Percentiles rank a stretch among this genome's conserved stretches.
Conservation (phyloP, 2,329 filamentous ascomycete species). For the Colletotrichum echinochloae region DNA sequence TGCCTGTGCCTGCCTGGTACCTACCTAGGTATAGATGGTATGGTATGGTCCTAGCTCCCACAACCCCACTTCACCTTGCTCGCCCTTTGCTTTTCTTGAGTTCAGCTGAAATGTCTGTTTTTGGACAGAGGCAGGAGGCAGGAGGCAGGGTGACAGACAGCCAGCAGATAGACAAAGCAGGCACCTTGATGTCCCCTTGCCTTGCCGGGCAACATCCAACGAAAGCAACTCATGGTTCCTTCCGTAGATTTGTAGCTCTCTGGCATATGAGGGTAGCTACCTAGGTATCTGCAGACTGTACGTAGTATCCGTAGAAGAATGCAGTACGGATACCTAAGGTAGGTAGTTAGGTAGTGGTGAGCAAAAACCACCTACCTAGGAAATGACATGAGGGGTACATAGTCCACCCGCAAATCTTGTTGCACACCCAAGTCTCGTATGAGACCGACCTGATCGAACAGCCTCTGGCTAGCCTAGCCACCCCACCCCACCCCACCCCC, state of each 20-base stretch:
- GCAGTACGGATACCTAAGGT: no score
- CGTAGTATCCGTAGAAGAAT: no score
- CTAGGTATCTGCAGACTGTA: no score
- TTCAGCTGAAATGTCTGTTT: conserved; percentile 12
- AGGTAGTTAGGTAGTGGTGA: no score
- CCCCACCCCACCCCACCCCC: neutral
- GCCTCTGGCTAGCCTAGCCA: neutral
- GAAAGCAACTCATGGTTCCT: neutral
- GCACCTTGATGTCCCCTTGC: neutral
- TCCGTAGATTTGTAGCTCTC: neutral
- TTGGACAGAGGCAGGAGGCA: neutral
- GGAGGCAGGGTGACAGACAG: neutral
- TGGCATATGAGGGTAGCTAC: neutral
- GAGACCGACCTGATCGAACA: neutral
- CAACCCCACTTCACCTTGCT: conserved; percentile 18
- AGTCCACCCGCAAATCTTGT: neutral
- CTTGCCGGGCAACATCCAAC: neutral
- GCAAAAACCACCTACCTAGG: neutral
- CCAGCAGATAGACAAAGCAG: no score
- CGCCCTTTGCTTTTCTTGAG: conserved; percentile 6
- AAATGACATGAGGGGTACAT: conserved; percentile 5
- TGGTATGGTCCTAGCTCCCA: conserved; percentile 26
- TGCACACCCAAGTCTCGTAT: conserved; percentile 2
- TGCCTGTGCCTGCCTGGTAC: no score
- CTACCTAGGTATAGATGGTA: neutral